Conservation (phyloP, 2,329 filamentous ascomycete species). For the Canariomyces notabilis region DNA sequence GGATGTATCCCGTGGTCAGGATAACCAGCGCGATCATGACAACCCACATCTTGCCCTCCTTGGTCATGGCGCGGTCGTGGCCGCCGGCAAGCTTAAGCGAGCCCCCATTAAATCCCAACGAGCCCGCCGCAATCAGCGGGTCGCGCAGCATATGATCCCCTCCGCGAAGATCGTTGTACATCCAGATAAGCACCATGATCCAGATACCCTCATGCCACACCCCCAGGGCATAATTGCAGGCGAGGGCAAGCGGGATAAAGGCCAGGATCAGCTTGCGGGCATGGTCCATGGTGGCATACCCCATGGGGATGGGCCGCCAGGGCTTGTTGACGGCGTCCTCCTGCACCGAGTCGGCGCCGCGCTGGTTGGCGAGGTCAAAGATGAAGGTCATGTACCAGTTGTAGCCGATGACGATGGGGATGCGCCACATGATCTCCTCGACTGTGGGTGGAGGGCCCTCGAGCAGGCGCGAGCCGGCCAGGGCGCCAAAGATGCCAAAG, state of each 20-base stretch:
- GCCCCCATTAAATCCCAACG: conserved; percentile 23
- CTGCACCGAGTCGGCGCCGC: conserved; percentile 26
- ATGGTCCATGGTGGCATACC: background rate
- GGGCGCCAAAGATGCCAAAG: conserved; percentile 31
- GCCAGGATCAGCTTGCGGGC: too few species aligned
- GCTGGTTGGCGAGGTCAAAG: conserved; percentile 18
- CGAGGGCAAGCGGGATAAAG: too few species aligned
- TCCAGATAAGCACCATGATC: conserved; percentile 23
- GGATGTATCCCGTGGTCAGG: conserved; percentile 34
- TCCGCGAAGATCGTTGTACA: conserved; percentile 27
- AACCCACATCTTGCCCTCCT: conserved; percentile 27
- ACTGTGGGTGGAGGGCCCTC: background rate
- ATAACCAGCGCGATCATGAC: conserved; percentile 29
- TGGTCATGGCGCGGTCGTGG: conserved; percentile 8
- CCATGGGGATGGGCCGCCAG: conserved; percentile 25
- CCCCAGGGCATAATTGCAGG: too few species aligned
- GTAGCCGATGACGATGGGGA: too few species aligned
- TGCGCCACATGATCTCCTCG: background rate
- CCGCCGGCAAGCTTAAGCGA: conserved; percentile 1
- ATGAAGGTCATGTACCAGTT: too few species aligned
- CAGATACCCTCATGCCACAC: background rate
- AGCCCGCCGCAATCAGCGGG: conserved; percentile 24
- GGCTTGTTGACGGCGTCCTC: conserved; percentile 40
- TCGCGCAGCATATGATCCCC: conserved; percentile 25
- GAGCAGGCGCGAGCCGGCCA: conserved; percentile 9